Evolutionary conservation across 2,329 filamentous ascomycete species (phyloP).

Genomic region (Arthrobotrys musiformis): DNA sequence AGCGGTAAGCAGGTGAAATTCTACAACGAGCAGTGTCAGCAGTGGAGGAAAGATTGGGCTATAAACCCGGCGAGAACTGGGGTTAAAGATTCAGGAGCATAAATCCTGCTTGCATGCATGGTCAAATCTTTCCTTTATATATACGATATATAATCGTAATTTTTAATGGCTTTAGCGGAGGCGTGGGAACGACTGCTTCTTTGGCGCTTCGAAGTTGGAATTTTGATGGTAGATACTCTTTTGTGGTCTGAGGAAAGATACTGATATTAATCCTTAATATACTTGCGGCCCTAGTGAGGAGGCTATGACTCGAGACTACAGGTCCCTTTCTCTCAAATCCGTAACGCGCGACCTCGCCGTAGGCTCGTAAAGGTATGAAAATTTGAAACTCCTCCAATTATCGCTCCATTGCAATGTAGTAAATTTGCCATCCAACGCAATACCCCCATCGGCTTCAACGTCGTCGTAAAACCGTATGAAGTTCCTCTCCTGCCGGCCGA

Average conservation of each 20-base stretch:
- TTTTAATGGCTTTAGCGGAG: no score
- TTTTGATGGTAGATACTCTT: no score
- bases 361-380: slow-evolving; percentile 23
- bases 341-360: not conserved
- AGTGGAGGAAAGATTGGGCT: slow-evolving; percentile 40
- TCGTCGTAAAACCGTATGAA: slow-evolving; percentile 41
- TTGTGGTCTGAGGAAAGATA: no score
- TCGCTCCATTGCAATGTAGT: slow-evolving; percentile 41
- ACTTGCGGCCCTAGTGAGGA: no score
- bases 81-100: slow-evolving; percentile 36
- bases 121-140: not conserved
- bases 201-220: no score
- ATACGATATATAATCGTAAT: not conserved
- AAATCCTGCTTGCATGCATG: not conserved
- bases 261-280: no score
- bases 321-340: not conserved
- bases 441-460: slow-evolving; percentile 25
- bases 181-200: no score
- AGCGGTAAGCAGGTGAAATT: not conserved
- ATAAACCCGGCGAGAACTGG: slow-evolving; percentile 8
- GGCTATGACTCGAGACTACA: slow-evolving; percentile 8
- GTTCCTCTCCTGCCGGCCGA: slow-evolving; percentile 37
- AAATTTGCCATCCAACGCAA: slow-evolving; percentile 22
- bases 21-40: slow-evolving; percentile 31
- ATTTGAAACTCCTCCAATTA: slow-evolving; percentile 44